Evolutionary conservation across 2,329 filamentous ascomycete genomes (phyloP), one percentile per base, ranked within the genome.

Genomic region (Calonectria ilicicola): DNA sequence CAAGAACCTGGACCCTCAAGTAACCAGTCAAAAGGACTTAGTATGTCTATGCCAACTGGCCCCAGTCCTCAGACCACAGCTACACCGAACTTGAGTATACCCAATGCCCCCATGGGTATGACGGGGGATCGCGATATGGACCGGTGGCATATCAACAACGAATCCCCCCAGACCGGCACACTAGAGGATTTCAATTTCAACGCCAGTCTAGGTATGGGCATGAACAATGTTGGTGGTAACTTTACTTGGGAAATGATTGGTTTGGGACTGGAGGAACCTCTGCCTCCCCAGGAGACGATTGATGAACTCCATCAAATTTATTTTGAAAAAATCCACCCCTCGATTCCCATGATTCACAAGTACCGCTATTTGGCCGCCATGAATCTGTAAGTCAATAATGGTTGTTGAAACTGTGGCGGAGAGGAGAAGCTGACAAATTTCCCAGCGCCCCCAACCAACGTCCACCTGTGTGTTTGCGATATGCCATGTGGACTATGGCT

Each of bases 401-500:
- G 47, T n/a, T 21, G 46, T 32, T 5, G 14, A 19, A 19, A 26
- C 5, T 3, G n/a, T 10, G 10, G 40, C 15, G 58, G 51, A 9
- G 32, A 8, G 62, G 46, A 69, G 38, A 58, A 69, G 46, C 76
- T 78, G 47, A 79, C 67, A 46, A 27, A 51, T 47, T 70, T 26
- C 38, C 42, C 72, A 92, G 91, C 66, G 91, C 95, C n/a, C 95
- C 95, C 21, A 92, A 92, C 74, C 93, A 95, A 86, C 91, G 96
- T 29, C 96, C 97, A 2, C 95, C 96, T 0, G 92, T 98, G 35
- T 95, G 94, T 76, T 86, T 99, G 63, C 92, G 97, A 77, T 99
- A 99, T 84, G 95, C 94, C 68, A 97, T 98, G 88, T 98, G 96
- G 96, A 94, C 93, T n/a, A 86, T 95, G 79, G 95, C 96, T n/a